Base-by-base conservation (phyloP, 2,329 filamentous ascomycete species). In the Colletotrichum destructivum region DNA sequence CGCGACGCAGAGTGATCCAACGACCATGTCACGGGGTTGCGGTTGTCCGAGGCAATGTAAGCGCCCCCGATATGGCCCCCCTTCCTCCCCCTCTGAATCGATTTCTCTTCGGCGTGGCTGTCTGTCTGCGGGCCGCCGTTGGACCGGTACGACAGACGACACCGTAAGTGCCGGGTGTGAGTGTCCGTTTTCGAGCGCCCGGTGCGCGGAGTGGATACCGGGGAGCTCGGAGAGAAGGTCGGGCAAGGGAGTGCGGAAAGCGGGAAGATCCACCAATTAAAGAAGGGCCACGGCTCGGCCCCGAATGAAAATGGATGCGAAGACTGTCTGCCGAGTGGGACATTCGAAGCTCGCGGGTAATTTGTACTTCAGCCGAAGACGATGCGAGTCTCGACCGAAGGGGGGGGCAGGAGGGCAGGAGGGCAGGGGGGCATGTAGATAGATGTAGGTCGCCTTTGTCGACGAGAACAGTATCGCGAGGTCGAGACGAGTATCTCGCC, bases 221-320 rank as follows among this genome's bases (percentile, higher is more conserved):
- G 40, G 47, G 49, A 42, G 8, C n/a, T 52, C 52, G 44, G 52
- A 15, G 66, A 31, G 49, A 38, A 35, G 40, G 18, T 35, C 31
- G 6, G 35, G 35, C 23, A 4, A 35, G 11, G 52, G 42, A 40
- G 13, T 16, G 60, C 49, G 66, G 35, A 51, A 56, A 26, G 40
- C 38, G 42, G 31, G 51, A 47, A 56, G 61, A 52, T 59, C 66
- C 61, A 65, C 66, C 61, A 59, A 65, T 69, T 8, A 23, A 51
- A 26, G 12, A 21, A 6, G 15, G 49, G 8, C 12, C 15, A 31
- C 31, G 16, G 21, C 35, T 35, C n/a, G 23, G 21, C 16, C 35
- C 44, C 57, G 54, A 65, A 35, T 2, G 42, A 21, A 13, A 60
- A 40, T 54, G 23, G 51, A 65, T 59, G 61, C 62, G 52, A 69